Evolutionary conservation across 257 asterid genomes (phyloP).

Genomic region (Solanum etuberosum): DNA sequence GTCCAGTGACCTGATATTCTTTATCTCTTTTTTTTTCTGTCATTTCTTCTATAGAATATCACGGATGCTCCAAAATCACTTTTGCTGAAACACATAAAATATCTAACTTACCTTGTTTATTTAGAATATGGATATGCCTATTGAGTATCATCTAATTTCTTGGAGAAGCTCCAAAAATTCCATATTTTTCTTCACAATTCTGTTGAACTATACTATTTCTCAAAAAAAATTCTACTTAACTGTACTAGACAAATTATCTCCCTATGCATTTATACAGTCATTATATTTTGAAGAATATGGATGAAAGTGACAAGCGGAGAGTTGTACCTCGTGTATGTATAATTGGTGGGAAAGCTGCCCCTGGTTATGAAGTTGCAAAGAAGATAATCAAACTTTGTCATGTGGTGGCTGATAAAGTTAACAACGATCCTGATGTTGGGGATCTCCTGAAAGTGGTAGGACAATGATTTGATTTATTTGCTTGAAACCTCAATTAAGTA

Average conservation of each 20-base stretch:
- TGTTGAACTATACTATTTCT: neutral
- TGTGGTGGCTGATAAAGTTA: conserved; percentile 39
- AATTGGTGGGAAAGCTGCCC: conserved; percentile 54
- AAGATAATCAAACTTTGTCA: conserved; percentile 45
- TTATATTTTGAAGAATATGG: conserved; percentile 27
- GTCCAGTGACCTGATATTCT: neutral
- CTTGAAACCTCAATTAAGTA: neutral
- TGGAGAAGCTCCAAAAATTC: neutral
- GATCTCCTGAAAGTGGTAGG: conserved; percentile 48
- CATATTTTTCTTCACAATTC: neutral
- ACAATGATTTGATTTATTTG: neutral
- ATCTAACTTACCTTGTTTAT: neutral
- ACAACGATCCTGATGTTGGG: conserved; percentile 31
- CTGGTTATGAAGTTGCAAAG: conserved; percentile 48
- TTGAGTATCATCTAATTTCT: neutral
- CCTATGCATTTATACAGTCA: neutral
- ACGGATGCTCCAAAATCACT: neutral
- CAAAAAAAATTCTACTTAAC: neutral
- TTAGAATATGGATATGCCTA: neutral
- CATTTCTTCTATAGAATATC: neutral
- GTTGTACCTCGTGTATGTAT: conserved; percentile 47
- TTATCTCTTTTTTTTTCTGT: neutral
- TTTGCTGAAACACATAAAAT: neutral
- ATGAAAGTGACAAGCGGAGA: conserved; percentile 20
- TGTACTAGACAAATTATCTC: neutral